Evolutionary conservation across 2,329 filamentous ascomycete species (phyloP).

Genomic region (Exophiala sideris): DNA sequence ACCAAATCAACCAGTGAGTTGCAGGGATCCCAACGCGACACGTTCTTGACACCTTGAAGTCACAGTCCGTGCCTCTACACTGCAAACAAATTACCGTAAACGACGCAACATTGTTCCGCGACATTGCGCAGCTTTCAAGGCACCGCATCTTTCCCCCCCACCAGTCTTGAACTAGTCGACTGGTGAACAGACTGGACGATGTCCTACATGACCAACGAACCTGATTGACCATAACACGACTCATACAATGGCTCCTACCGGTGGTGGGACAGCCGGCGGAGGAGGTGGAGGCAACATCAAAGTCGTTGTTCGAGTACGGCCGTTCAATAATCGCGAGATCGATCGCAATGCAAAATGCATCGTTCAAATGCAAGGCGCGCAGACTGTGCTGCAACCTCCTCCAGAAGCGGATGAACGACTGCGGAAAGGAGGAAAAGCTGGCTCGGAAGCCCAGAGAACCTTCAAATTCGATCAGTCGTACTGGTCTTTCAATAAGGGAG

Average conservation of each 20-base stretch:
- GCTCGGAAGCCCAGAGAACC: slow-evolving; percentile 66
- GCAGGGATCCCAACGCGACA: slow-evolving; percentile 15
- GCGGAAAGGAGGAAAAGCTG: slow-evolving; percentile 45
- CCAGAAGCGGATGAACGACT: slow-evolving; percentile 54
- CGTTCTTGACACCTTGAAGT: neutral
- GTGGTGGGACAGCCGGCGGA: slow-evolving; percentile 14
- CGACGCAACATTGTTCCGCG: too few species aligned
- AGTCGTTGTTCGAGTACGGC: slow-evolving; percentile 94
- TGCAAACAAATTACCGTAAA: too few species aligned
- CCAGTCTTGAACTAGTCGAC: neutral
- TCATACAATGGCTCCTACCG: slow-evolving; percentile 58
- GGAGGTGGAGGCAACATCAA: slow-evolving; percentile 92
- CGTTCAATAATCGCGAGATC: slow-evolving; percentile 94
- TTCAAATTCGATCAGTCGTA: slow-evolving; percentile 98
- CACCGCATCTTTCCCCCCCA: neutral
- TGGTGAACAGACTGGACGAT: slow-evolving; percentile 9
- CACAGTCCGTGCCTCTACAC: too few species aligned
- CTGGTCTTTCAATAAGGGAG: slow-evolving; percentile 89
- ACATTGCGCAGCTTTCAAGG: neutral
- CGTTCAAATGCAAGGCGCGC: slow-evolving; percentile 89
- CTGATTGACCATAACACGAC: slow-evolving; percentile 13
- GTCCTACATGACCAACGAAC: neutral
- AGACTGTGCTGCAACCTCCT: slow-evolving; percentile 80
- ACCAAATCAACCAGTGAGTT: neutral
- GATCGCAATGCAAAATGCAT: slow-evolving; percentile 94